Evolutionary conservation across 805 yeast genomes (phyloP).

Genomic region (Zygotorulaspora florentina): DNA sequence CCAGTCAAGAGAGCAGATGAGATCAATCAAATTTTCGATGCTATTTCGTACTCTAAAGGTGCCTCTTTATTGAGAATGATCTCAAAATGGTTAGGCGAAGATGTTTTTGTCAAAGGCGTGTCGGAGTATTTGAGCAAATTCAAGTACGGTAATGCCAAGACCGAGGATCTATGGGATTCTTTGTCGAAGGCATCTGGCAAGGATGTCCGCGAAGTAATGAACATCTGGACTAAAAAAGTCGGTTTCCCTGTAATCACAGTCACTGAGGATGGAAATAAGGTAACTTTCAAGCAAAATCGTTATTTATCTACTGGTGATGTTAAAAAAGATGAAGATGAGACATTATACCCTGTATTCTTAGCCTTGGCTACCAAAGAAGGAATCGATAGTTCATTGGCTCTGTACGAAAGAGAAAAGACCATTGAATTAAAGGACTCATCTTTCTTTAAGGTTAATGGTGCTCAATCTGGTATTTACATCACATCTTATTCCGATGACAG

Average conservation of each 20-base stretch:
- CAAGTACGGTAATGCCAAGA: slow-evolving; percentile 71
- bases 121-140: slow-evolving; percentile 71
- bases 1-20: slow-evolving; percentile 75
- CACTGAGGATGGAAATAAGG: slow-evolving; percentile 48
- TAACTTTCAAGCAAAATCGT: slow-evolving; percentile 65
- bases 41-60: slow-evolving; percentile 79
- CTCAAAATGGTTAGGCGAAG: slow-evolving; percentile 75
- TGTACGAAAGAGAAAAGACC: slow-evolving; percentile 47
- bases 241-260: slow-evolving; percentile 75
- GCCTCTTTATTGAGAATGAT: slow-evolving; percentile 77
- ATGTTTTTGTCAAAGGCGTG: slow-evolving; percentile 72
- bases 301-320: slow-evolving; percentile 76
- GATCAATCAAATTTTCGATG: slow-evolving; percentile 80
- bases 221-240: slow-evolving; percentile 72
- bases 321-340: slow-evolving; percentile 64
- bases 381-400: slow-evolving; percentile 53
- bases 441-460: slow-evolving; percentile 67
- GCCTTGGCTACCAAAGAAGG: slow-evolving; percentile 58
- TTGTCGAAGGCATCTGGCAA: slow-evolving; percentile 65
- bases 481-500: slow-evolving; percentile 66
- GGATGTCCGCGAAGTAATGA: slow-evolving; percentile 70
- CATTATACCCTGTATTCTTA: slow-evolving; percentile 66
- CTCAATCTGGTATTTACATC: slow-evolving; percentile 71
- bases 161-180: slow-evolving; percentile 74
- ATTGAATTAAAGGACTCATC: slow-evolving; percentile 42